phyloP scores from a whole-genome alignment of 495 filamentous ascomycete species.

The Xylaria castorea region DNA sequence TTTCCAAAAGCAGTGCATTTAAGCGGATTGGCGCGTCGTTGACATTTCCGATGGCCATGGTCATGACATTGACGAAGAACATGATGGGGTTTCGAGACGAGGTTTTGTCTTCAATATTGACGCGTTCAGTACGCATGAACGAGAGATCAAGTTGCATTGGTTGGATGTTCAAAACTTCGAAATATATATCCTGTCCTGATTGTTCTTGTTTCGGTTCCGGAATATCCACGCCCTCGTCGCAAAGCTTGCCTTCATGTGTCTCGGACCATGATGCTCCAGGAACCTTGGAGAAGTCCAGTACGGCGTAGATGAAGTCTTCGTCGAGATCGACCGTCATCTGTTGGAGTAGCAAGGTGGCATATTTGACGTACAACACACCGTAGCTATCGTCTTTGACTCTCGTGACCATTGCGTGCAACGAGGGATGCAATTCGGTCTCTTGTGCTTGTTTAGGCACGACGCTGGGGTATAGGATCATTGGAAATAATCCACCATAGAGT shows the following conservation, averaged over 20 bases:
- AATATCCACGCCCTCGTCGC: slow-evolving; percentile 87
- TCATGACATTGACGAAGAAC: slow-evolving; percentile 98
- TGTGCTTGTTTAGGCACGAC: slow-evolving; percentile 98
- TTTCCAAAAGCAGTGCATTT: slow-evolving; percentile 93
- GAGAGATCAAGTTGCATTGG: slow-evolving; percentile 98
- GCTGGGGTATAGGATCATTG: slow-evolving; percentile 94
- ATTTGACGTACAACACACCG: slow-evolving; percentile 98
- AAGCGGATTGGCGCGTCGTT: slow-evolving; percentile 94
- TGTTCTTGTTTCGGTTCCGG: slow-evolving; percentile 89
- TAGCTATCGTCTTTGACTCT: slow-evolving; percentile 98
- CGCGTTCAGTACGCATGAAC: slow-evolving; percentile 93
- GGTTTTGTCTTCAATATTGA: slow-evolving; percentile 94
- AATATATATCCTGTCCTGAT: slow-evolving; percentile 90
- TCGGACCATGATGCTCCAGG: slow-evolving; percentile 93
- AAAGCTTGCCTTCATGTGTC: slow-evolving; percentile 77
- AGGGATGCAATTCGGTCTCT: slow-evolving; percentile 96
- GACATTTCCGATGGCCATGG: slow-evolving; percentile 98
- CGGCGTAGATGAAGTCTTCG: slow-evolving; percentile 95
- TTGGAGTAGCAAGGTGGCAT: slow-evolving; percentile 89
- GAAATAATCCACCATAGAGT: slow-evolving; percentile 97
- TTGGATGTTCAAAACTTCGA: slow-evolving; percentile 94
- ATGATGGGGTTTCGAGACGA: slow-evolving; percentile 91
- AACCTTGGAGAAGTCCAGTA: slow-evolving; percentile 94
- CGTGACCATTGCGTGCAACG: slow-evolving; percentile 87
- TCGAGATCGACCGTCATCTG: slow-evolving; percentile 99